Percentiles rank a stretch among this genome's conserved stretches.
Evolutionary conservation across 2,329 filamentous ascomycete genomes (phyloP).

Genomic region (Pseudogymnoascus sp.): DNA sequence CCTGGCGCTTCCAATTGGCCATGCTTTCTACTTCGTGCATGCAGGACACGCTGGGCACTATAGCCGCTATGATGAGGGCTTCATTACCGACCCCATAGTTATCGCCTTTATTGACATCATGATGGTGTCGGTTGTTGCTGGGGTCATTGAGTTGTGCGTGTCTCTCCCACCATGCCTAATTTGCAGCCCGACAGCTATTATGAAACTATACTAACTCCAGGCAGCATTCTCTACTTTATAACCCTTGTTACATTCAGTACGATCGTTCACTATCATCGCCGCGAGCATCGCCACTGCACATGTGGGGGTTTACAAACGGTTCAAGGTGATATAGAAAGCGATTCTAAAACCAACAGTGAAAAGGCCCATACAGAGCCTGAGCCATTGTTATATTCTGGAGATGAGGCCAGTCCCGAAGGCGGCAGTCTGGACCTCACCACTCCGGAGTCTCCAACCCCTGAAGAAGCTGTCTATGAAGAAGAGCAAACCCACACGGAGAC

Average conservation of each 20-base stretch:
- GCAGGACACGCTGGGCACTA: neutral
- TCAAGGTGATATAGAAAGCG: neutral
- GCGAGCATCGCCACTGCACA: neutral
- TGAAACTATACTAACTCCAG: neutral
- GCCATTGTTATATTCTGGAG: neutral
- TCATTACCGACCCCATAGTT: neutral
- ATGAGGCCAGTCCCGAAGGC: neutral
- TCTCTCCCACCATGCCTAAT: neutral
- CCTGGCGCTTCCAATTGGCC: neutral
- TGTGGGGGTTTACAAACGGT: neutral
- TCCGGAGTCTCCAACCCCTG: neutral
- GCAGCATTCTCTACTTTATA: neutral
- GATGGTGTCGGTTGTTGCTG: neutral
- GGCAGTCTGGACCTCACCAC: neutral
- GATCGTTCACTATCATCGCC: neutral
- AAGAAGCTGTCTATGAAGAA: neutral
- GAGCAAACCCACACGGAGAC: neutral
- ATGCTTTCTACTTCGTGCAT: slow-evolving; percentile 1
- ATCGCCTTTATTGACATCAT: neutral
- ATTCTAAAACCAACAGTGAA: neutral
- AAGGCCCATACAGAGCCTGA: neutral
- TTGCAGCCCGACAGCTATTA: neutral
- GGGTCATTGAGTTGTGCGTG: neutral
- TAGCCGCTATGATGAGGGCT: neutral
- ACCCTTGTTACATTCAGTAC: neutral